phyloP scores from a whole-genome alignment of 73 alveolate species.

The Tetrahymena borealis region DNA sequence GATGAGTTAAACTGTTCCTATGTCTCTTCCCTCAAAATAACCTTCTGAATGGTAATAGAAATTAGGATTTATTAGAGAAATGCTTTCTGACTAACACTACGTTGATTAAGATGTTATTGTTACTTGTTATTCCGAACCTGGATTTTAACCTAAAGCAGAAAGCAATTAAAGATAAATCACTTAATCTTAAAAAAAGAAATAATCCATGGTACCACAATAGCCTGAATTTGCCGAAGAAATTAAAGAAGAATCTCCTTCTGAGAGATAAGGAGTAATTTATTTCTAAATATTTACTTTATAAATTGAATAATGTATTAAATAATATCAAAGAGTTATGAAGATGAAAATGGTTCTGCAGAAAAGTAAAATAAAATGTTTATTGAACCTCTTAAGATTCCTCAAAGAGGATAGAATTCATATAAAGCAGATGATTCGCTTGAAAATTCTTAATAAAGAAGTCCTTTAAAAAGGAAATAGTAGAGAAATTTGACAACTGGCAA shows the following conservation, averaged over 20 bases:
- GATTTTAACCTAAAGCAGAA: neutral
- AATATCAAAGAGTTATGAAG: neutral
- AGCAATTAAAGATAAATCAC: neutral
- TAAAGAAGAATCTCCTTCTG: neutral
- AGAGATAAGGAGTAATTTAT: neutral
- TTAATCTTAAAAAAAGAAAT: neutral
- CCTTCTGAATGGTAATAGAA: neutral
- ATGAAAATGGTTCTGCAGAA: slow-evolving; percentile 6
- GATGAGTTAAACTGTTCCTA: slow-evolving; percentile 80
- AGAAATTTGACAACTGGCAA: neutral
- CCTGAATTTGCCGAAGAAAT: neutral
- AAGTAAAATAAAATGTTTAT: neutral
- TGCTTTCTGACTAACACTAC: slow-evolving; percentile 29
- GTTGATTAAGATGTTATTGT: slow-evolving; percentile 10
- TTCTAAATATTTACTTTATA: neutral
- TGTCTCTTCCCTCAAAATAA: slow-evolving; percentile 17
- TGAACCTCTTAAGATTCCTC: neutral
- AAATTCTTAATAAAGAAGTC: neutral
- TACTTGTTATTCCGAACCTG: slow-evolving; percentile 10
- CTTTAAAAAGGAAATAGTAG: neutral
- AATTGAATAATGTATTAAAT: neutral
- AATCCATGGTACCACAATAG: no score
- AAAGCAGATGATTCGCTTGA: neutral
- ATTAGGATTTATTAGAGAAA: slow-evolving; percentile 20
- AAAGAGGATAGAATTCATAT: neutral